phyloP scores from a whole-genome alignment of 352 stramenopile species.

The Thalassiosira exigua region DNA sequence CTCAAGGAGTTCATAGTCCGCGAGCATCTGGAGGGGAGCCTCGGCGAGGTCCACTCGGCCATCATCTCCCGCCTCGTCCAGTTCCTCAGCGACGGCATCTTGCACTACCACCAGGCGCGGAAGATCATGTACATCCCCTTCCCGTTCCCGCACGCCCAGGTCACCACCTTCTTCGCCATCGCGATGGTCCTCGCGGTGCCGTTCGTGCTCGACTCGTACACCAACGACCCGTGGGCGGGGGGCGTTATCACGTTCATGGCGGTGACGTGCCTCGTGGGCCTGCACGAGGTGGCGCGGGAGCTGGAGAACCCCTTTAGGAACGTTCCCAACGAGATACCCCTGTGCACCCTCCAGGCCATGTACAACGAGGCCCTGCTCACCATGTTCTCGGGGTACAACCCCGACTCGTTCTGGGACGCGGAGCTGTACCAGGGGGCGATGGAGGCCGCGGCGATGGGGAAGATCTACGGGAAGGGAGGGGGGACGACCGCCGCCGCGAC shows the following conservation, averaged over 20 bases:
- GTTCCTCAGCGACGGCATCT: constrained; percentile 52
- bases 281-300: constrained; percentile 79
- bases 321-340: constrained; percentile 79
- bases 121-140: constrained; percentile 81
- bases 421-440: constrained; percentile 38
- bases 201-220: constrained; percentile 77
- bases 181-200: constrained; percentile 60
- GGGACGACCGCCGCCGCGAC: background rate
- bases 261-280: constrained; percentile 64
- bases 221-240: constrained; percentile 45
- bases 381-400: constrained; percentile 79
- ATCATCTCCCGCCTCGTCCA: constrained; percentile 40
- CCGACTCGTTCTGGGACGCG: constrained; percentile 72
- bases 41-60: constrained; percentile 31
- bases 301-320: constrained; percentile 83
- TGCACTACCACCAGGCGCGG: constrained; percentile 68
- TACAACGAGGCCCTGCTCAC: constrained; percentile 80
- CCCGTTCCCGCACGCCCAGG: constrained; percentile 75
- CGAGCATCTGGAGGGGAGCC: constrained; percentile 28
- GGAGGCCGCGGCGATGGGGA: constrained; percentile 31
- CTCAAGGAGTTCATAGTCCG: constrained; percentile 43
- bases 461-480: constrained; percentile 7
- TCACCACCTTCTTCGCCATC: constrained; percentile 70
- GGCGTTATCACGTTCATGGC: constrained; percentile 68
- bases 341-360: constrained; percentile 68